Evolutionary conservation across 176 grass and related monocot species (phyloP).

Genomic region (Phyllostachys edulis): DNA sequence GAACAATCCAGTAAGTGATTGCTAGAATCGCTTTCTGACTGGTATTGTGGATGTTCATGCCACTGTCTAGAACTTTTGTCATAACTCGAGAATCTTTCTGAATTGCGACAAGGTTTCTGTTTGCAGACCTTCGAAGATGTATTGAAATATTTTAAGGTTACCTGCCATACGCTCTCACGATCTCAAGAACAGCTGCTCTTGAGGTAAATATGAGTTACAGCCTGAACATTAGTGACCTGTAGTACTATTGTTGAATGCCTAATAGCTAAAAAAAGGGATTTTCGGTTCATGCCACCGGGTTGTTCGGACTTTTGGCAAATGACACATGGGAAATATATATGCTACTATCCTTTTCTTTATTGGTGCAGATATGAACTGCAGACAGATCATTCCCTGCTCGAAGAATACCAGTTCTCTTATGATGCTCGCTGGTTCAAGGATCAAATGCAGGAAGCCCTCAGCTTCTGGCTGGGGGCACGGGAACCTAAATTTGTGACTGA

Average conservation of each 20-base stretch:
- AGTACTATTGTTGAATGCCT: constrained; percentile 3
- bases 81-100: constrained; percentile 1
- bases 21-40: not conserved
- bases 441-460: constrained; percentile 55
- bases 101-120: constrained; percentile 24
- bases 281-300: not conserved
- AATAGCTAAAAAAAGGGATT: not conserved
- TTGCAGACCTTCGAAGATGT: constrained; percentile 76
- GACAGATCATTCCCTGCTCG: constrained; percentile 62
- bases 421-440: constrained; percentile 59
- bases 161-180: constrained; percentile 49
- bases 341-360: not conserved
- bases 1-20: not conserved
- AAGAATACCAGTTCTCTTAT: constrained; percentile 66
- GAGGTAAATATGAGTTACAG: constrained; percentile 48
- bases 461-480: constrained; percentile 53
- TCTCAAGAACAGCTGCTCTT: constrained; percentile 67
- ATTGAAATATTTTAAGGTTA: constrained; percentile 61
- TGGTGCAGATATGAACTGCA: constrained; percentile 87
- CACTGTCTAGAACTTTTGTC: not conserved
- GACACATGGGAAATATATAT: not conserved
- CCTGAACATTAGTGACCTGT: constrained; percentile 20
- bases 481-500: constrained; percentile 59
- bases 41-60: constrained; percentile 1
- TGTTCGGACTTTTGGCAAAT: not conserved